Evolutionary conservation across 441 rosid genomes (phyloP), one percentile per base, ranked within the genome.

Genomic region (Theobroma grandiflorum): DNA sequence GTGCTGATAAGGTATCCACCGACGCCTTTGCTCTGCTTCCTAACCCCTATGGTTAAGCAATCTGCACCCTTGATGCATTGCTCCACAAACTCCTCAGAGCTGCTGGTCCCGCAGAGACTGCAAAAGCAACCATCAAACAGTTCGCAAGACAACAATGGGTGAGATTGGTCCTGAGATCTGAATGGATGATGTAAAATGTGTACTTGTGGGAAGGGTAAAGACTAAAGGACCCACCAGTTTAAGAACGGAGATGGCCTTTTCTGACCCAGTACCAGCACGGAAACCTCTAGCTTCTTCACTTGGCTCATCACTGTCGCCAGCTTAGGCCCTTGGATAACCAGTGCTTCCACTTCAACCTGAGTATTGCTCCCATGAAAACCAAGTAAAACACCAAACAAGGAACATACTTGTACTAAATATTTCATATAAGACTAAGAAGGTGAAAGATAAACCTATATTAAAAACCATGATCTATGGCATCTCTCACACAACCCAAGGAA

Each of bases 1-100:
- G 99, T 96, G 94, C 88, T 95, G 77, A 96, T 90, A 62, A 96
- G 89, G 72, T 95, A 96, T 10, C 98, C 97, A 68, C 98, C 86
- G 61, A 88, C 85, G 11, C 96, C 94, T 65, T 81, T 89, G 91
- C 97, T 90, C 89, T 93, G 99, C 87, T 91, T 95, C 89, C 90
- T 92, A 42, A 96, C 98, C 77, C 98, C 98, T 35, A 95, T 85
- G 37, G 98, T 91, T 77, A 92, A 85, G 85, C 98, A 95, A 77
- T 91, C 96, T 57, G 90, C 92, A 74, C 80, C 88, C 73, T 85
- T 86, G 85, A 96, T 95, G 87, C 97, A 95, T 38, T 89, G 82
- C 79, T 91, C 91, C 82, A 92, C 98, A 82, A 95, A 87, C 79
- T 87, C 94, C 43, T 96, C 96, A 63, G 86, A 85, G 78, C 87